Evolutionary conservation across 2,329 filamentous ascomycete species (phyloP).

Genomic region (Fusarium solani-melongenae): DNA sequence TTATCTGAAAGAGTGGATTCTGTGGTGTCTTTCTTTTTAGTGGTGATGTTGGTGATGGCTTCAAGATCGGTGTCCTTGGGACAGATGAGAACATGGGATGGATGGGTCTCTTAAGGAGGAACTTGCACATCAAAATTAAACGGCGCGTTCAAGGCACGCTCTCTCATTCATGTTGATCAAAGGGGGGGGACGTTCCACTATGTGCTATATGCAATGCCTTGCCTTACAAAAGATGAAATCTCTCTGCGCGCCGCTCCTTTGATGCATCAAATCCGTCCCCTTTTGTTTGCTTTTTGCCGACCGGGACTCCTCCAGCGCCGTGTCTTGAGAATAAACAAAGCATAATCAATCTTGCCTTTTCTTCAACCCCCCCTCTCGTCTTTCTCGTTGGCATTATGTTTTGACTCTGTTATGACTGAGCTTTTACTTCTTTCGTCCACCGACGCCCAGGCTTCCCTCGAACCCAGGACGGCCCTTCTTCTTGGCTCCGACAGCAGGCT

Average conservation of each 20-base stretch:
- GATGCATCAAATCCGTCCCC: neutral
- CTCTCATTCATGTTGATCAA: conserved; percentile 24
- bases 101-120: neutral
- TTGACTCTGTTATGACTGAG: neutral
- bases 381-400: conserved; percentile 5
- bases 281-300: conserved; percentile 27
- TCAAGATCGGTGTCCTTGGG: neutral
- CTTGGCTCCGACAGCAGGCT: conserved; percentile 46
- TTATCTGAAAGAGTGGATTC: conserved; percentile 9
- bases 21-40: neutral
- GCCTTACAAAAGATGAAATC: neutral
- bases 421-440: conserved; percentile 60
- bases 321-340: conserved; percentile 34
- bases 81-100: neutral
- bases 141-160: conserved; percentile 12
- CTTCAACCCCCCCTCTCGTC: conserved; percentile 3
- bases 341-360: conserved; percentile 22
- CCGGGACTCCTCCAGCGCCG: conserved; percentile 42
- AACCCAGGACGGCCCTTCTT: conserved; percentile 72
- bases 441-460: conserved; percentile 73
- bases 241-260: neutral
- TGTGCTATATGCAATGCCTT: conserved; percentile 2
- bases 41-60: conserved; percentile 1
- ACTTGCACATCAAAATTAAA: conserved; percentile 8
- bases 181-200: conserved; percentile 16